These are phyloP conservation scores for Kickxella alabastrina DNA, from an alignment of 192 early-diverging fungal genomes.

Conservation along the genomic window DNA sequence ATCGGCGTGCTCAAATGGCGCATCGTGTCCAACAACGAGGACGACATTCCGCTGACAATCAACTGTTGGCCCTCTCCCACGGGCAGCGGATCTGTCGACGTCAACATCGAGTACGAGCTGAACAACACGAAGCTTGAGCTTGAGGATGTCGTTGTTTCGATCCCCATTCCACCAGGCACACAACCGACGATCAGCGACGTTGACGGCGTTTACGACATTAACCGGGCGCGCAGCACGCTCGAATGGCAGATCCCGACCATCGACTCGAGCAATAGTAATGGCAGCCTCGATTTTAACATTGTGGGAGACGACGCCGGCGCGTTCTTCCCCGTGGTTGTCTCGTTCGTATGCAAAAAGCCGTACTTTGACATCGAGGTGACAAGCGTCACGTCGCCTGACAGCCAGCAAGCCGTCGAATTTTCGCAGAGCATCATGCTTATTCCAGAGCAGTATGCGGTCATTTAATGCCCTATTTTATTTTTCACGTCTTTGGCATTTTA, in stretches of 20 bases:
- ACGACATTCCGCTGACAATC: constrained; percentile 73
- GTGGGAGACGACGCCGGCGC: constrained; percentile 68
- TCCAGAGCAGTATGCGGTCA: constrained; percentile 79
- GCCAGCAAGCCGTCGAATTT: constrained; percentile 57
- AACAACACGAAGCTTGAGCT: constrained; percentile 73
- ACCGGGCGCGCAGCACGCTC: constrained; percentile 64
- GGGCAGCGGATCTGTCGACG: constrained; percentile 82
- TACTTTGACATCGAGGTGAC: constrained; percentile 75
- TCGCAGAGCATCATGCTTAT: constrained; percentile 68
- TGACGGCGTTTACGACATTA: constrained; percentile 77
- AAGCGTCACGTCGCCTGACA: constrained; percentile 45
- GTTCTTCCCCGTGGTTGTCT: constrained; percentile 84
- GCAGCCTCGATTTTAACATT: constrained; percentile 83
- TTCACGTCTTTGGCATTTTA: too few species aligned
- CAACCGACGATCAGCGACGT: constrained; percentile 75
- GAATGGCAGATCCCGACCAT: constrained; percentile 82
- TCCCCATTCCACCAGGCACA: constrained; percentile 77
- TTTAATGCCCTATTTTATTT: too few species aligned
- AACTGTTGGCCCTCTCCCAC: constrained; percentile 97
- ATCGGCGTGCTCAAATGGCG: constrained; percentile 90
- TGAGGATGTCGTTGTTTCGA: constrained; percentile 79
- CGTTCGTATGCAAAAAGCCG: constrained; percentile 67
- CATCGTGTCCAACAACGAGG: constrained; percentile 77
- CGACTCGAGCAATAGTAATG: constrained; percentile 68
- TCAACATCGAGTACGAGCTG: constrained; percentile 97